Evolutionary conservation across 768 basidiomycete species (phyloP).

Genomic region (Asterophora parasitica): DNA sequence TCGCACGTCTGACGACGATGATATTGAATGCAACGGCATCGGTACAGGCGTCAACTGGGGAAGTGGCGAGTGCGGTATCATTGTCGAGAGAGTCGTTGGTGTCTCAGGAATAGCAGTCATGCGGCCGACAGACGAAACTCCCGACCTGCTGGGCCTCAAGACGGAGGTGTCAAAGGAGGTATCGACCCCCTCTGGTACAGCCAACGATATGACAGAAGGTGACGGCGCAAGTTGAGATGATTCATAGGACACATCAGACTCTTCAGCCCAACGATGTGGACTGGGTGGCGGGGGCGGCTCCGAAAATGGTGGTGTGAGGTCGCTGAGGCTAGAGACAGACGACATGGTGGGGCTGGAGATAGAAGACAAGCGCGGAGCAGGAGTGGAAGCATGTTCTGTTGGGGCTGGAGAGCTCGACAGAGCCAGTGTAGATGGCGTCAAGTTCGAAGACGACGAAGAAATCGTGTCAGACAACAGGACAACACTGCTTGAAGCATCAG

Average conservation of each 20-base stretch:
- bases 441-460: conserved; percentile 14
- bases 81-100: conserved; percentile 24
- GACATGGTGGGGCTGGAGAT: conserved; percentile 19
- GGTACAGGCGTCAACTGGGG: conserved; percentile 37
- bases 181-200: conserved; percentile 58
- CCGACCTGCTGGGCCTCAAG: conserved; percentile 56
- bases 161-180: conserved; percentile 71
- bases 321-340: conserved; percentile 33
- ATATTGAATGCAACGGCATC: conserved; percentile 27
- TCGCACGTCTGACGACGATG: conserved; percentile 23
- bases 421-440: conserved; percentile 17
- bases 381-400: conserved; percentile 18
- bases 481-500: conserved; percentile 11
- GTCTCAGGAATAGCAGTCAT: conserved; percentile 44
- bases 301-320: conserved; percentile 39
- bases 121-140: conserved; percentile 37
- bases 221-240: conserved; percentile 73
- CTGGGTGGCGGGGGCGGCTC: conserved; percentile 33
- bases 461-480: conserved; percentile 9
- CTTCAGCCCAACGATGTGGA: conserved; percentile 50
- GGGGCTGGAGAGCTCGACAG: conserved; percentile 20
- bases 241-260: conserved; percentile 68
- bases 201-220: conserved; percentile 50
- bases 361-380: conserved; percentile 15
- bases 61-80: conserved; percentile 27